Conservation (phyloP, 257 asterid genomes). For the Prunella vulgaris region DNA sequence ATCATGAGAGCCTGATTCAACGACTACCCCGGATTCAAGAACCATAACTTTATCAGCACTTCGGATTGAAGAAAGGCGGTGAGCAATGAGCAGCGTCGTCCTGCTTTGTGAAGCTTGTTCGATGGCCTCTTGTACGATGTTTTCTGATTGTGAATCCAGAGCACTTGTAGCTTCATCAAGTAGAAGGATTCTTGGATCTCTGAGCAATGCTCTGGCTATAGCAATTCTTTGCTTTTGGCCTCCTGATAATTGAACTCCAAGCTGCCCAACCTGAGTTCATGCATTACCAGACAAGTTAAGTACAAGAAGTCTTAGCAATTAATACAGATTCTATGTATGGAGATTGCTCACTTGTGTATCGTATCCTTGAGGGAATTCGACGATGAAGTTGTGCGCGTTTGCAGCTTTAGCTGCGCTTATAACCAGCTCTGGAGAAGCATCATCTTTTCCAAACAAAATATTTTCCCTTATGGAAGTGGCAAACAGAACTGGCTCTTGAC, state of each 20-base stretch:
- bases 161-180: constrained; percentile 70
- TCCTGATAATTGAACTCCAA: constrained; percentile 49
- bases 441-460: constrained; percentile 42
- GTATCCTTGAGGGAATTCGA: constrained; percentile 44
- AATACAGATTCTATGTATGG: background rate
- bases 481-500: constrained; percentile 49
- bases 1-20: constrained; percentile 42
- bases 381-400: constrained; percentile 47
- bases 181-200: constrained; percentile 45
- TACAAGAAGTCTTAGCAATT: background rate
- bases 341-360: constrained; percentile 38
- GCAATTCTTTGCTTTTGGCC: constrained; percentile 62
- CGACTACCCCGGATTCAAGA: constrained; percentile 44
- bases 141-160: constrained; percentile 53
- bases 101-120: constrained; percentile 44
- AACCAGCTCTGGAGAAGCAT: constrained; percentile 35
- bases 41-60: constrained; percentile 40
- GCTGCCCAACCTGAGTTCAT: constrained; percentile 42
- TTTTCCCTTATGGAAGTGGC: constrained; percentile 49
- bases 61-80: constrained; percentile 44
- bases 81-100: constrained; percentile 45
- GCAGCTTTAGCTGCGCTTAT: constrained; percentile 39
- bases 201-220: constrained; percentile 51
- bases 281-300: background rate
- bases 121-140: constrained; percentile 47